Conservation (phyloP, 345 rosid species). For the Xanthoceras sorbifolium region DNA sequence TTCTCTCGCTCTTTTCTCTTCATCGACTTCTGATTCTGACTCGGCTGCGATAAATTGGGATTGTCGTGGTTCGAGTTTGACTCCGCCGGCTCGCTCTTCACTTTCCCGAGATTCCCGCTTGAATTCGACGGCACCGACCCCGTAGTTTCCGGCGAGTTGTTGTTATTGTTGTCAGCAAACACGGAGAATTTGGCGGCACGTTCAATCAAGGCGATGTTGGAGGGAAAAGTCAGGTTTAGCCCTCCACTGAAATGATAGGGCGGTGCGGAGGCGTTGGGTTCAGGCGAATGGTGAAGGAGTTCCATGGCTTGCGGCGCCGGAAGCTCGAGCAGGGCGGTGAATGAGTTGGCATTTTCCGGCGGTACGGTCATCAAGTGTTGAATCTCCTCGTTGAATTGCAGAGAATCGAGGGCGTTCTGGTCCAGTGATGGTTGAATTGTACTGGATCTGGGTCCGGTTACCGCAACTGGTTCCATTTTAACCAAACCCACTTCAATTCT, state of each 20-base stretch:
- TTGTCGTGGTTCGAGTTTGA: constrained; percentile 36
- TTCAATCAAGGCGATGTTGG: constrained; percentile 32
- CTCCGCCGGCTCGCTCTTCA: constrained; percentile 49
- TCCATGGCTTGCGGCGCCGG: constrained; percentile 53
- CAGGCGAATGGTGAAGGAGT: constrained; percentile 52
- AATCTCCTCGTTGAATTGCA: constrained; percentile 50
- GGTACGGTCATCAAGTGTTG: constrained; percentile 43
- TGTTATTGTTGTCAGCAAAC: constrained; percentile 28
- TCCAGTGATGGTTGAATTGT: constrained; percentile 14
- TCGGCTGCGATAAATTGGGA: constrained; percentile 13
- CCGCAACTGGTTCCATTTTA: constrained; percentile 29
- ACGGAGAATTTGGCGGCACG: constrained; percentile 43
- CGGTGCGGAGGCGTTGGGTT: constrained; percentile 9
- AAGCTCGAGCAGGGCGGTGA: constrained; percentile 63
- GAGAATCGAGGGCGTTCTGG: constrained; percentile 35
- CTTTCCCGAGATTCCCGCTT: constrained; percentile 35
- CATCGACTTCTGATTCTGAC: constrained; percentile 33
- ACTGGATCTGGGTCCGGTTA: constrained; percentile 40
- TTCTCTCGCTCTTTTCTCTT: constrained; percentile 58
- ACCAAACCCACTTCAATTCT: constrained; percentile 4
- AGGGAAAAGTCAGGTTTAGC: constrained; percentile 37
- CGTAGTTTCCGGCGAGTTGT: constrained; percentile 29
- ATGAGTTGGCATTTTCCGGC: constrained; percentile 48
- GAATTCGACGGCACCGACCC: constrained; percentile 39
- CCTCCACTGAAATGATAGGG: constrained; percentile 3